These are phyloP conservation scores for Anthostomella pinea DNA, from an alignment of 2,329 filamentous ascomycete genomes.

Conservation along the genomic window DNA sequence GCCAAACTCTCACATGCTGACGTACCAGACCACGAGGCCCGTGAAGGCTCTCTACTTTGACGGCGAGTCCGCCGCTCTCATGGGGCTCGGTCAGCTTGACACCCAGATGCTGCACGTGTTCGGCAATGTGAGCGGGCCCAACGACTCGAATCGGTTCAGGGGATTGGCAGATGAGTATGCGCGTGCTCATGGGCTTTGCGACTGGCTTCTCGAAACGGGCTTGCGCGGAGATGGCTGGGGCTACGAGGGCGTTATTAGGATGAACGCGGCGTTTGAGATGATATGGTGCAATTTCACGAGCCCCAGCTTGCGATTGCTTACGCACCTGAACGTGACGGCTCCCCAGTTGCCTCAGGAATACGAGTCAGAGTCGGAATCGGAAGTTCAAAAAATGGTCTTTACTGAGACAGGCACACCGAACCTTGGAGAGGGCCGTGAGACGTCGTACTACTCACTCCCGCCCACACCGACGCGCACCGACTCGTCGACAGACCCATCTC, in stretches of 20 bases:
- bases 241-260: conserved; percentile 47
- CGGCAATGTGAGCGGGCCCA: conserved; percentile 41
- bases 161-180: conserved; percentile 45
- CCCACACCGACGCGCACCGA: conserved; percentile 36
- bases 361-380: conserved; percentile 6
- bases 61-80: conserved; percentile 47
- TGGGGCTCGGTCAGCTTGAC: conserved; percentile 44
- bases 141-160: conserved; percentile 22
- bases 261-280: conserved; percentile 51
- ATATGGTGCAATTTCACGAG: conserved; percentile 51
- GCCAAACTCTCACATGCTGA: conserved; percentile 43
- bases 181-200: conserved; percentile 44
- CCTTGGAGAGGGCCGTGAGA: conserved; percentile 6
- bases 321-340: conserved; percentile 44
- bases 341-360: conserved; percentile 33
- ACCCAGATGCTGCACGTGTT: conserved; percentile 49
- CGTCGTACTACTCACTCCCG: conserved; percentile 36
- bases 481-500: conserved; percentile 32
- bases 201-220: conserved; percentile 39
- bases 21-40: conserved; percentile 44
- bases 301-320: conserved; percentile 40
- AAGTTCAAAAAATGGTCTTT: no score
- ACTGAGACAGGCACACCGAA: no score
- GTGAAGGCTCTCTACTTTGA: conserved; percentile 48
- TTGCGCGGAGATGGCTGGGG: conserved; percentile 46